Percentiles rank a stretch among this genome's conserved stretches.
Conservation (phyloP, 148 eudicot species). For the Camellia lanceoleosa region DNA sequence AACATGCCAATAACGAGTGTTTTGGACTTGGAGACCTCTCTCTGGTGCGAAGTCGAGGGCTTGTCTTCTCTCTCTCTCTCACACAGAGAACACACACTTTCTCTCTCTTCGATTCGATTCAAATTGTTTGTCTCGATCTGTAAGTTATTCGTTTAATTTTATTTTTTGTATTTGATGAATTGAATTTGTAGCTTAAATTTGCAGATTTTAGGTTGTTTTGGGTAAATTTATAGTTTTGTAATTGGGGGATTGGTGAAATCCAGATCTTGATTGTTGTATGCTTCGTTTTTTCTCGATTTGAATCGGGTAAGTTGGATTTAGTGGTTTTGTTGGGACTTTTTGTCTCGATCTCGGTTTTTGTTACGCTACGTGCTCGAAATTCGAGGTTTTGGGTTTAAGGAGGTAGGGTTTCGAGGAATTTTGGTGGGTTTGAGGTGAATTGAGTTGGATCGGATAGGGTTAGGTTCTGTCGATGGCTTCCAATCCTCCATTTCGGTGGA, state of each 20-base stretch:
- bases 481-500: constrained; percentile 69
- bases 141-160: not conserved
- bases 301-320: constrained; percentile 17
- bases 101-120: constrained; percentile 11
- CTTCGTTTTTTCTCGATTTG: constrained; percentile 8
- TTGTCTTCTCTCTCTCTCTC: constrained; percentile 14
- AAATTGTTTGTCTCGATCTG: constrained; percentile 8
- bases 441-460: constrained; percentile 17
- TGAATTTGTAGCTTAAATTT: not conserved
- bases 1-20: no score
- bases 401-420: not conserved
- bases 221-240: constrained; percentile 6
- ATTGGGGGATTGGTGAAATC: constrained; percentile 14
- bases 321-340: not conserved
- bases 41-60: constrained; percentile 28
- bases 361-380: not conserved
- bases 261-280: constrained; percentile 19
- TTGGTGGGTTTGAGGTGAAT: constrained; percentile 7
- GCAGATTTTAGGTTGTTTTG: constrained; percentile 2
- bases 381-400: constrained; percentile 3
- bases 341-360: constrained; percentile 25
- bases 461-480: constrained; percentile 54
- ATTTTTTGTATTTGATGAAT: not conserved
- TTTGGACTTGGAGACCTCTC: not conserved
- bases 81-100: not conserved